Conservation (phyloP, 495 filamentous ascomycete genomes). For the Parathielavia appendiculata region DNA sequence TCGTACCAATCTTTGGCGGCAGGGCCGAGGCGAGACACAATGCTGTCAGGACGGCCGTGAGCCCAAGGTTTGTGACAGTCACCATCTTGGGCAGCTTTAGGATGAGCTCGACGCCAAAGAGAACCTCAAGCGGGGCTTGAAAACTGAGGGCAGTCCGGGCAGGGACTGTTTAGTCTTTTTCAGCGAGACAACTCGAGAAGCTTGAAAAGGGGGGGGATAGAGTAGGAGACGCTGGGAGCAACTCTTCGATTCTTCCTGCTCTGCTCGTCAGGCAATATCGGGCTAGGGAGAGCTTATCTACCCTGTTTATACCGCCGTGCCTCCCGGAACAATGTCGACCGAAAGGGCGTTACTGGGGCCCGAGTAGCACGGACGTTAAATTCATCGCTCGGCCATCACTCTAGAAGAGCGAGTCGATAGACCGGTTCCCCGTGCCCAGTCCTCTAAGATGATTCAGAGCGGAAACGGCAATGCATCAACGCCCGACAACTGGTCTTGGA, state of each 20-base stretch:
- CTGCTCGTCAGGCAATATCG: background rate
- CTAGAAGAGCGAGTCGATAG: background rate
- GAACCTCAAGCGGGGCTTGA: background rate
- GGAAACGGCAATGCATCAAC: background rate
- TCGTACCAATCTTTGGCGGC: slow-evolving; percentile 30
- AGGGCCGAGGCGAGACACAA: slow-evolving; percentile 27
- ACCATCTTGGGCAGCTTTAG: slow-evolving; percentile 14
- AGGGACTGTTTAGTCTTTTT: too few relatives aligned
- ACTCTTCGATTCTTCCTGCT: background rate
- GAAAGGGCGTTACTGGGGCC: slow-evolving; percentile 10
- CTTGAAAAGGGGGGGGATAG: background rate
- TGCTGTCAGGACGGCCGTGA: slow-evolving; percentile 21
- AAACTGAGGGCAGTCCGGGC: too few relatives aligned
- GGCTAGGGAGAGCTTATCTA: slow-evolving; percentile 17
- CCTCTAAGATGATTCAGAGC: background rate
- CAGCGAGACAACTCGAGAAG: too few relatives aligned
- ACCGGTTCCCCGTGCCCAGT: background rate
- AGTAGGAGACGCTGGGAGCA: too few relatives aligned
- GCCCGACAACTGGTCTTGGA: background rate
- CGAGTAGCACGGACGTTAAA: background rate
- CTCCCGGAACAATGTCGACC: slow-evolving; percentile 2
- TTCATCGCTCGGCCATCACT: background rate
- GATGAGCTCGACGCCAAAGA: background rate
- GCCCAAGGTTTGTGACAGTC: slow-evolving; percentile 20
- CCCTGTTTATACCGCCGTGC: background rate